phyloP scores from a whole-genome alignment of 257 asterid species.

The Nicotiana obtusifolia region DNA sequence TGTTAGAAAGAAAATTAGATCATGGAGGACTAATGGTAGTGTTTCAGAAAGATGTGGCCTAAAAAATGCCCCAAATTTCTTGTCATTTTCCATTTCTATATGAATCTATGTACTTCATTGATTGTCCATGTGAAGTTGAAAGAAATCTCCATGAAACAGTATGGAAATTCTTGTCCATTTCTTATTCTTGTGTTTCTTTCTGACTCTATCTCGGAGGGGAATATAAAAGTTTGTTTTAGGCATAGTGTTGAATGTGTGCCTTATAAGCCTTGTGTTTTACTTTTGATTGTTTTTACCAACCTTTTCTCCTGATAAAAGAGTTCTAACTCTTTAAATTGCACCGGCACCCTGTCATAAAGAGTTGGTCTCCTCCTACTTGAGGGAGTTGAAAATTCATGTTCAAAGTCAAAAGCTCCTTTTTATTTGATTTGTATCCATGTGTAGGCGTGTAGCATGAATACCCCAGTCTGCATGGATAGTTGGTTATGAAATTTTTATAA shows the following conservation, averaged over 20 bases:
- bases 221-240: not conserved
- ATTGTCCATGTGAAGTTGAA: not conserved
- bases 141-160: not conserved
- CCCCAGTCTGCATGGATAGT: not conserved
- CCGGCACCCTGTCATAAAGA: not conserved
- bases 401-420: not conserved
- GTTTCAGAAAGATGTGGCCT: not conserved
- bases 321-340: not conserved
- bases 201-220: not conserved
- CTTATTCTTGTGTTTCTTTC: not conserved
- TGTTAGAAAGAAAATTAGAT: too few species aligned
- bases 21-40: not conserved
- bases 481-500: too few species aligned
- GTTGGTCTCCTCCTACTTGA: not conserved
- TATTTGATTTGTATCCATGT: not conserved
- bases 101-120: not conserved
- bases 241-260: not conserved
- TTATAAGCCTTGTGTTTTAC: not conserved
- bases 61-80: not conserved
- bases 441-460: not conserved
- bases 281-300: not conserved
- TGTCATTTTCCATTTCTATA: not conserved
- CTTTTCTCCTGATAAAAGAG: not conserved
- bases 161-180: not conserved
- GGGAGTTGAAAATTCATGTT: not conserved